Evolutionary conservation across 306 rosid genomes (phyloP), one percentile per base, ranked within the genome.

Genomic region (Prinsepia uniflora): DNA sequence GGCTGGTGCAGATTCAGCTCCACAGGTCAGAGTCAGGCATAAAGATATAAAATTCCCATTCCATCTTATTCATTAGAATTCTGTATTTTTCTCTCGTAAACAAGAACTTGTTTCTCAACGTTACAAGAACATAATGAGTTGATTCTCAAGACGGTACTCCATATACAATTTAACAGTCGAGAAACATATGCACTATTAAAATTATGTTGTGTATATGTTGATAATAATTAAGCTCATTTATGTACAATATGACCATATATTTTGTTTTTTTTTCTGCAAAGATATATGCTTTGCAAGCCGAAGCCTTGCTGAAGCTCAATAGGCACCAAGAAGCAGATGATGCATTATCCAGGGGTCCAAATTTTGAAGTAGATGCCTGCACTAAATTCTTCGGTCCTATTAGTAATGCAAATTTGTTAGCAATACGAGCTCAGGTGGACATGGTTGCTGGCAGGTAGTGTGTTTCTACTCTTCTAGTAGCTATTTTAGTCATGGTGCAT

Each of bases 211-310:
- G 30, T 24, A 24, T 24, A 24, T 24, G 30, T 24, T 24, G 30
- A 24, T 24, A 24, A 24, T 24, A 24, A 24, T 24, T 24, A 24
- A 24, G 30, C 30, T 24, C 30, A 24, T 24, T 24, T 24, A 24
- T 24, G 30, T 24, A 24, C 30, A 24, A 24, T 24, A 30, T 30
- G 4, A 30, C 3, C 36, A 3, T 30, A 1, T 30, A 30, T 30
- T 30, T 30, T 30, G 36, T 30, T 30, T 30, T 2, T 3, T 30
- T 30, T 22, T 9, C n/a, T 45, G 53, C 60, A n/a, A 79, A 93
- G 98, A 93, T 90, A 77, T 88, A 70, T 78, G 83, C 88, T 45
- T 55, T 93, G 76, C 92, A 90, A 88, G 96, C 97, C 0, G 94
- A 93, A 81, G 97, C 96, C 30, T 64, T 87, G 36, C 46, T 90